These are phyloP conservation scores for Fusarium succisae DNA, from an alignment of 2,329 filamentous ascomycete species.

Conservation along the genomic window DNA sequence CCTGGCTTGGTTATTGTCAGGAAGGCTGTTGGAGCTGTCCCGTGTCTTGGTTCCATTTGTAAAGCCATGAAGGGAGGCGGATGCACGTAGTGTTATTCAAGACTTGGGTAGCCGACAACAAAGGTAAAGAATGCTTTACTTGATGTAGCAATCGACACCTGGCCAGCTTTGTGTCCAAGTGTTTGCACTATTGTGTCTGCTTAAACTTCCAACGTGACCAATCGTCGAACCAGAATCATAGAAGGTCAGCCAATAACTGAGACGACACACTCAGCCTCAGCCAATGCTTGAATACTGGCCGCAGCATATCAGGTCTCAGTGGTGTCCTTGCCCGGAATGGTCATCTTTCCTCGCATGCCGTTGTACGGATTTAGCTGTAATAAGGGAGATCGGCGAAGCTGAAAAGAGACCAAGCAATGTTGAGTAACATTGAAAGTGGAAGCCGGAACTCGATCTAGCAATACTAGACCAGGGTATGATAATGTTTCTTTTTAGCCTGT, in stretches of 20 bases:
- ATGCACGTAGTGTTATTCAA: constrained; percentile 19
- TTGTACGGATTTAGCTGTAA: constrained; percentile 38
- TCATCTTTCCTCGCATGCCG: constrained; percentile 24
- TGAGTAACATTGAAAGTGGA: constrained; percentile 19
- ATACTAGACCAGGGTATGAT: constrained; percentile 19
- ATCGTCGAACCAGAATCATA: constrained; percentile 13
- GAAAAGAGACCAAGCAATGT: constrained; percentile 8
- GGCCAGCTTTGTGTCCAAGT: neutral
- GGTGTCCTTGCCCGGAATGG: constrained; percentile 22
- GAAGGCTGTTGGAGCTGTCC: constrained; percentile 3
- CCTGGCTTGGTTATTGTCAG: neutral
- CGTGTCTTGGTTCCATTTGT: constrained; percentile 13
- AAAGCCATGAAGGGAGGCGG: constrained; percentile 37
- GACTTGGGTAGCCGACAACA: neutral
- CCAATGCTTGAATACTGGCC: neutral
- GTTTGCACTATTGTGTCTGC: neutral
- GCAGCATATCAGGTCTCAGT: neutral
- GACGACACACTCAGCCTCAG: neutral
- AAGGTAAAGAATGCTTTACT: constrained; percentile 3
- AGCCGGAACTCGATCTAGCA: constrained; percentile 11
- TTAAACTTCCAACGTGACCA: neutral
- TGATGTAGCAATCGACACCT: neutral
- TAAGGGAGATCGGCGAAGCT: constrained; percentile 34
- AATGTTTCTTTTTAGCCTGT: constrained; percentile 21
- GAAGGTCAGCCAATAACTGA: neutral